Base-by-base conservation (phyloP, 768 basidiomycete species). In the Asterophora parasitica region DNA sequence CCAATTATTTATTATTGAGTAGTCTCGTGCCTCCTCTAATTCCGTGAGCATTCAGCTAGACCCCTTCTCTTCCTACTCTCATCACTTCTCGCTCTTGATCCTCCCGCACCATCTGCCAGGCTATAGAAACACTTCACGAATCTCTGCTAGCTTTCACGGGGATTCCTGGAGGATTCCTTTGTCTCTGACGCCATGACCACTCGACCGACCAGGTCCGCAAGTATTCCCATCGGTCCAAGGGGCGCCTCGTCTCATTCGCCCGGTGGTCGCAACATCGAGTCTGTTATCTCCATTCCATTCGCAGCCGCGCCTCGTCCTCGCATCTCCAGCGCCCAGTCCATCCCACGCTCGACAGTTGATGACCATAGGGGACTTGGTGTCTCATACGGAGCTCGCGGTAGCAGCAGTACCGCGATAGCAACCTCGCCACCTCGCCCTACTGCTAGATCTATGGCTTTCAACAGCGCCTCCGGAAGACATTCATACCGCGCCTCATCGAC, bases 211-310 rank as follows among this genome's bases (percentile, higher is more conserved):
- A 77, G 84, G 60, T 80, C 83, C 0, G 72, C 83, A 17, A 86
- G 77, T 59, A 83, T 87, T 59, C 82, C 85, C 33, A 79, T 85
- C 16, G 53, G 53, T 48, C 79, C 79, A n/a, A 71, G 76, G 44
- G 73, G 63, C 50, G 60, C 71, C 17, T 63, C 70, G 27, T 66
- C 74, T 16, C 67, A 69, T 5, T 70, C 76, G 4, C 71, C 79
- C 32, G 63, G 74, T 23, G 23, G 23, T 55, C 74, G 82, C 49
- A 79, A 79, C 51, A 78, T 88, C 46, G 85, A 86, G 60, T 75
- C 75, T 41, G 72, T 79, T 38, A 79, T 87, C 26, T 72, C 80
- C n/a, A 78, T 85, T 51, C 81, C 83, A 7, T 73, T 80, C 48
- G 59, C 69, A 1, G 54, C 69, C 13, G 69, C 71, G 38, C 60